These are phyloP conservation scores for Lasiodiplodia gonubiensis DNA, from an alignment of 2,329 filamentous ascomycete species.

Conservation along the genomic window DNA sequence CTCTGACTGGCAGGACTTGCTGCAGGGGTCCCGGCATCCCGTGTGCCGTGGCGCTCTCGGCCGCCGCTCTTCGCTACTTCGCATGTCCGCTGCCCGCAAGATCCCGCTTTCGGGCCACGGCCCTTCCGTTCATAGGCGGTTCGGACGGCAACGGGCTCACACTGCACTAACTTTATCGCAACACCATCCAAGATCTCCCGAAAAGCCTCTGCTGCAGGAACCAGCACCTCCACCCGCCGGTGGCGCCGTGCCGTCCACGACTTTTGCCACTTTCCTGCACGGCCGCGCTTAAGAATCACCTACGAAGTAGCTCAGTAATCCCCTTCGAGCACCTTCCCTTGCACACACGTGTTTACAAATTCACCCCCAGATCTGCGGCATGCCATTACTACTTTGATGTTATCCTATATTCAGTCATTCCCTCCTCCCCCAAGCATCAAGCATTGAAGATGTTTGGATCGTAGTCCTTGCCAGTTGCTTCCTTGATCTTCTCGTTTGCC, in stretches of 20 bases:
- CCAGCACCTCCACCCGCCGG: background rate
- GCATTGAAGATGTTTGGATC: conserved; percentile 34
- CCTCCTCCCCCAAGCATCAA: background rate
- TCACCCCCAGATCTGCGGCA: background rate
- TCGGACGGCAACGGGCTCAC: background rate
- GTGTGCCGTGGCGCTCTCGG: background rate
- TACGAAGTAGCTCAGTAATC: background rate
- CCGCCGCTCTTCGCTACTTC: conserved; percentile 9
- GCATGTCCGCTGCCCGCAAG: background rate
- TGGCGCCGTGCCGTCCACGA: background rate
- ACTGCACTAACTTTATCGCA: conserved; percentile 2
- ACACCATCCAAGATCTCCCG: conserved; percentile 1
- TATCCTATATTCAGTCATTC: background rate
- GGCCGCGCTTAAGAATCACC: background rate
- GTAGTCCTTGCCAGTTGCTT: conserved; percentile 46
- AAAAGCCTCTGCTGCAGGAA: background rate
- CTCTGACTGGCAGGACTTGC: background rate
- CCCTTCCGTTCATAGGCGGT: background rate
- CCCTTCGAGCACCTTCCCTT: background rate
- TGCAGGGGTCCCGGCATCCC: background rate
- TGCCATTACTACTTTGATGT: background rate
- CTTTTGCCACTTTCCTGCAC: background rate
- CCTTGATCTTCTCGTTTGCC: conserved; percentile 57
- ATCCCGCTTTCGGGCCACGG: background rate
- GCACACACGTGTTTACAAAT: background rate